These are phyloP conservation scores for Ophiostoma ips DNA, from an alignment of 2,329 filamentous ascomycete species.

Conservation along the genomic window DNA sequence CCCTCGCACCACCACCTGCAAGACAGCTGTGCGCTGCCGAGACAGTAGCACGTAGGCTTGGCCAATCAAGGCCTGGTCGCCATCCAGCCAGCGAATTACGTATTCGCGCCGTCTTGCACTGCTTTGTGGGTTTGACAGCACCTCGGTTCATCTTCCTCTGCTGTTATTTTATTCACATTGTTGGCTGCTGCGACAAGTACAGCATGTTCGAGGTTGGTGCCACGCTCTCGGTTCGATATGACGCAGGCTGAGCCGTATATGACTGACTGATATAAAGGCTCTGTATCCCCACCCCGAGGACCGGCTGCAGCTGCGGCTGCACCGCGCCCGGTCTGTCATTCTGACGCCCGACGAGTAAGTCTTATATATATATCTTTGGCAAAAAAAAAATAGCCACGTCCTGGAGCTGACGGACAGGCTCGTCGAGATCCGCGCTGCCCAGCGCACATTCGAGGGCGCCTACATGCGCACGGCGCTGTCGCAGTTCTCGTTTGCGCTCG, in stretches of 20 bases:
- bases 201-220: slow-evolving; percentile 12
- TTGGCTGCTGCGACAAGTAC: too few relatives aligned
- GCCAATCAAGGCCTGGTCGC: too few relatives aligned
- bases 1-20: too few relatives aligned
- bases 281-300: slow-evolving; percentile 44
- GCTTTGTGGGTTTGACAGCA: too few relatives aligned
- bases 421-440: slow-evolving; percentile 85
- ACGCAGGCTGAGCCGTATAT: neutral
- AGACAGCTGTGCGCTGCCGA: too few relatives aligned
- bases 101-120: too few relatives aligned
- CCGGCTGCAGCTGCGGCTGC: slow-evolving; percentile 63
- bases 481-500: slow-evolving; percentile 87
- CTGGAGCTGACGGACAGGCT: slow-evolving; percentile 34
- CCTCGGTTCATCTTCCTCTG: too few relatives aligned
- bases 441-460: slow-evolving; percentile 92
- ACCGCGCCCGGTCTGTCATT: slow-evolving; percentile 71
- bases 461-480: slow-evolving; percentile 90
- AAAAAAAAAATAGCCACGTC: too few relatives aligned
- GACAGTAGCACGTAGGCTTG: too few relatives aligned
- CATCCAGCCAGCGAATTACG: too few relatives aligned
- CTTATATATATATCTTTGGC: too few relatives aligned
- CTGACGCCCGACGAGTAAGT: slow-evolving; percentile 63
- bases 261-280: slow-evolving; percentile 15
- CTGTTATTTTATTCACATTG: too few relatives aligned
- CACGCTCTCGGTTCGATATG: neutral